Evolutionary conservation across 176 grass and related monocot species (phyloP), one percentile per base, ranked within the genome.

Genomic region (Bothriochloa decipiens): DNA sequence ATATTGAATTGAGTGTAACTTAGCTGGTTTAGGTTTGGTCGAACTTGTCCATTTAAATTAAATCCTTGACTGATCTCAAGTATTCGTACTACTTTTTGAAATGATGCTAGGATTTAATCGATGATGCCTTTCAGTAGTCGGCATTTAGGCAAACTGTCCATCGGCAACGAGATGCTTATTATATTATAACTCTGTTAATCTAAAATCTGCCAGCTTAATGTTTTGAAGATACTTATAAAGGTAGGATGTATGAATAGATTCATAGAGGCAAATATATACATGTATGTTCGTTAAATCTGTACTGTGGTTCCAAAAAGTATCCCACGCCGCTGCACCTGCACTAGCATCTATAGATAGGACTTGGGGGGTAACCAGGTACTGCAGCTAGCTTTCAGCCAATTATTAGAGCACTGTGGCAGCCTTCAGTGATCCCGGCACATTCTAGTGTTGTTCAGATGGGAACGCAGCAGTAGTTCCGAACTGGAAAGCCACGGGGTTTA

Each of bases 351-450:
- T 8, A 55, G 52, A 50, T 50, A 47, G 5, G 43, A 39, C 49
- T 52, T 28, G 22, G 69, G 22, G 69, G 74, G 75, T 78, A 84
- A 87, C 84, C 15, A 52, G 74, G 68, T 1, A 37, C 84, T 72
- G 70, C 70, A 27, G 70, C 41, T 46, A 75, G 75, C 89, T 91
- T 87, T 91, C 62, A 53, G 80, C 57, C 85, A 91, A 87, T 90
- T 90, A 90, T 83, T 87, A 84, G 49, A 74, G 84, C 28, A 66
- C 78, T 81, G 69, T 87, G 80, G 40, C 18, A 87, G 52, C 65
- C 89, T 63, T 10, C 45, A 65, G 25, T 87, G 89, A 87, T 87
- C 89, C 76, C 80, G 89, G 81, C 89, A 91, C 76, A 76, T 65
- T 43, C 42, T 90, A 82, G 89, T 87, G 89, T 80, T 84, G 49